Base-by-base conservation (phyloP, 2,329 filamentous ascomycete genomes). In the Ascochyta koolunga region DNA sequence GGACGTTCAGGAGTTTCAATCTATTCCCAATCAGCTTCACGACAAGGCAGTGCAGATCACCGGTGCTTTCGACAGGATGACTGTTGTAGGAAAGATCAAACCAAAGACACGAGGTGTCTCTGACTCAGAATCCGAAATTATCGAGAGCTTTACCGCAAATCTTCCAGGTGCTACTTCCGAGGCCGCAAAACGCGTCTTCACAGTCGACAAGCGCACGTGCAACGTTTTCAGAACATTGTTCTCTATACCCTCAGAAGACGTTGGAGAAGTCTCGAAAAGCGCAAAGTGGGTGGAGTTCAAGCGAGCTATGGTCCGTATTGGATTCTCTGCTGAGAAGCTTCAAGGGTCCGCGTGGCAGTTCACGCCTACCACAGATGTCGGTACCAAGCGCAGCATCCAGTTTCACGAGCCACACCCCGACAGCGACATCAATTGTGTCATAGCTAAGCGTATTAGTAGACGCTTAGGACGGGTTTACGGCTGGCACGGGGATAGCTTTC, bases 281-380 rank as follows among this genome's bases (percentile, higher is more conserved):
- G 56, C 86, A 0, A 43, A 77, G 0, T 86, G 83, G 83, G 67
- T 61, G 3, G 82, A 85, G 38, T 83, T 85, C 57, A 64, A 83
- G 5, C 77, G 80, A 45, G 82, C 82, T 0, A 80, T 86, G 79
- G 58, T 60, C 0, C 72, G 72, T 0, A 74, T 76, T 0, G 84
- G 83, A 0, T 86, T 87, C 47, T 51, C 64, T 0, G 77, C 77
- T 0, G 74, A 84, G 66, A 86, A 87, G 67, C 75, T 87, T 0
- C 85, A 86, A 54, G 84, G 84, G 0, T 86, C 82, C 0, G 81
- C 81, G 0, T 88, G 56, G 60, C 80, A 85, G 15, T 87, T 87
- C 56, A 75, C 72, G 10, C 80, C 80, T 9, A 2, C 7, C 1
- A 16, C 1, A 4, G 59, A 59, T 6, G 51, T 78, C 16, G 76